Base-by-base conservation (phyloP, 306 rosid genomes). In the Lupinus albus region DNA sequence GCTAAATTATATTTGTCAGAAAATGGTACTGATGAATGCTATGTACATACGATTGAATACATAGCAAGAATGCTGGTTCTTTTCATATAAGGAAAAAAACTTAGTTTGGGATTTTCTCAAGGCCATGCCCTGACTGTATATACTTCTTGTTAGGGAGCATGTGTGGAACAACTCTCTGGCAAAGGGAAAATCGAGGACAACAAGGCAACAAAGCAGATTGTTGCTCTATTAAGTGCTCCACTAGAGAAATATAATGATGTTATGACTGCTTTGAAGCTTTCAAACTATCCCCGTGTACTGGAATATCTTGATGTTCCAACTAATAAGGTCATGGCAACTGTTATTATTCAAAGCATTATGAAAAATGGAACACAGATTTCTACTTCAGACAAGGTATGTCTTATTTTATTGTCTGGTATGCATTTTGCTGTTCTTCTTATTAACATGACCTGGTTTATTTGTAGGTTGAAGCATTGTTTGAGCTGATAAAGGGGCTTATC, bases 201-300 rank as follows among this genome's bases (percentile, higher is more conserved):
- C 64, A 88, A 65, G 75, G 96, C 96, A 60, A 94, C 97, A 38
- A 94, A 94, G 77, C 97, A 94, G 81, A 81, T 94, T 64, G 97
- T 94, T 72, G 90, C 99, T 66, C 94, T 94, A 65, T 72, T 94
- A 83, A 90, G 96, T 82, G 99, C 97, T 68, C 99, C 99, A 13
- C 83, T 94, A 65, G 97, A 94, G 72, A 94, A 94, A 82, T 94
- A 94, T 76, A 94, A 90, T 81, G 97, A 94, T 75, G 85, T 94
- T 55, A 94, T 90, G 81, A 94, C 95, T 70, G 89, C 96, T 64
- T 78, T 94, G 82, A 90, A 86, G 89, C 95, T 94, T 72, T 82
- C 97, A 65, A 94, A 94, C 66, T 94, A 94, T 84, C 95, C 99
- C 44, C 92, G 80, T 64, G 91, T 94, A 56, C 76, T 94, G 89